Conservation (phyloP, 345 rosid genomes). For the Populus davidiana region DNA sequence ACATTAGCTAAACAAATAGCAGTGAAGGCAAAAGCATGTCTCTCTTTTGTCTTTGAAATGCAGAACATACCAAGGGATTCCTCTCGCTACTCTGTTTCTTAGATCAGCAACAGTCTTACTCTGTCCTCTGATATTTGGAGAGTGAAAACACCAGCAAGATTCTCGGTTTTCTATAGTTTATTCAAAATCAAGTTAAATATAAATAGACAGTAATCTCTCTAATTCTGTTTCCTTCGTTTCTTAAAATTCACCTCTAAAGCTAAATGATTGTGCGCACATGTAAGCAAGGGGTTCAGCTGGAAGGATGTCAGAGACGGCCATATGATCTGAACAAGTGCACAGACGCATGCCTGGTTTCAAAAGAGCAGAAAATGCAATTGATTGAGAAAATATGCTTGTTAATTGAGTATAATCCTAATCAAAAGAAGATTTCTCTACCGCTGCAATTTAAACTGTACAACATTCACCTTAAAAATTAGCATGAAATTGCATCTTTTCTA, state of each 20-base stretch:
- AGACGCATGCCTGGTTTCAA: background rate
- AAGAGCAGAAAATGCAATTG: background rate
- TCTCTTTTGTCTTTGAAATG: conserved; percentile 24
- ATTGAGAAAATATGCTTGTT: background rate
- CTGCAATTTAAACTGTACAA: background rate
- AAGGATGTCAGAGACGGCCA: background rate
- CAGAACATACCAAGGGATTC: conserved; percentile 12
- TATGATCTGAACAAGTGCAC: background rate
- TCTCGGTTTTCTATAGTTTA: background rate
- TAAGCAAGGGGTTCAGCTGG: background rate
- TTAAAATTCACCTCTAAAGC: background rate
- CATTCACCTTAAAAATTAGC: background rate
- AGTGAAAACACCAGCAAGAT: background rate
- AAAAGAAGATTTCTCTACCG: background rate
- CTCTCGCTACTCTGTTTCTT: conserved; percentile 18
- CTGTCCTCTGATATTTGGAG: background rate
- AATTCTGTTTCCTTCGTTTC: background rate
- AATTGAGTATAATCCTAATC: background rate
- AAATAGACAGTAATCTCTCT: background rate
- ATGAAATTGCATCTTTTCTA: background rate
- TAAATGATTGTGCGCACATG: background rate
- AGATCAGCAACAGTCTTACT: background rate
- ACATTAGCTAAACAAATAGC: conserved; percentile 9
- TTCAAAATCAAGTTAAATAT: background rate
- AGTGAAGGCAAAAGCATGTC: conserved; percentile 21